Conservation (phyloP, 441 rosid genomes). For the Isatis lusitanica region DNA sequence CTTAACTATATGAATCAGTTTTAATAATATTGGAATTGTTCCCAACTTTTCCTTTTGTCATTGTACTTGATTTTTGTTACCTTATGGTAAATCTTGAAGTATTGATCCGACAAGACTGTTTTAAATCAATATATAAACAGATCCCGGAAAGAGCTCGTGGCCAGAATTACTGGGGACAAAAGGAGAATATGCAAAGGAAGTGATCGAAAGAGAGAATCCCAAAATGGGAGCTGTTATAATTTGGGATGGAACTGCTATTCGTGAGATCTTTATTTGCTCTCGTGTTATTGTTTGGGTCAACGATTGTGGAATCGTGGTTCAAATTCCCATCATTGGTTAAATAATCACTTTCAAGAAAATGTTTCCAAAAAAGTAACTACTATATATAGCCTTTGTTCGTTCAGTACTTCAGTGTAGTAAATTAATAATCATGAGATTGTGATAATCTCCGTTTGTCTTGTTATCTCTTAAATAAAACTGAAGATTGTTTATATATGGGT, state of each 20-base stretch:
- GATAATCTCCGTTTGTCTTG: background rate
- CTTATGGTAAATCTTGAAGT: background rate
- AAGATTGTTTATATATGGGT: too few species aligned
- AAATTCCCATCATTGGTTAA: constrained; percentile 19
- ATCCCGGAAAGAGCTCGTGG: constrained; percentile 34
- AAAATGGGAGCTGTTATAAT: constrained; percentile 22
- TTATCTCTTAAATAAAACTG: background rate
- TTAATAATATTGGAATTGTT: too few species aligned
- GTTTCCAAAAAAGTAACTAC: background rate
- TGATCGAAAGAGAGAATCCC: constrained; percentile 34
- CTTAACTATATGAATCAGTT: too few species aligned
- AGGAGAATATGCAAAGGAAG: constrained; percentile 30
- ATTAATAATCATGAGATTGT: background rate
- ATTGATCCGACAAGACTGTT: background rate
- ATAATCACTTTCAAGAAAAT: background rate
- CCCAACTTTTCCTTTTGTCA: too few species aligned
- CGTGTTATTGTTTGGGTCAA: constrained; percentile 28
- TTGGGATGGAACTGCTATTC: background rate
- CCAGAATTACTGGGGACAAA: constrained; percentile 21
- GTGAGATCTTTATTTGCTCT: background rate
- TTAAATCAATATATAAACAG: constrained; percentile 6
- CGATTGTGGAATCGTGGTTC: constrained; percentile 10
- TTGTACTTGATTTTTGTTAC: too few species aligned
- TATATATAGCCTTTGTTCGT: background rate
- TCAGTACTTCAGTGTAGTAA: background rate